phyloP scores from a whole-genome alignment of 2,329 filamentous ascomycete species.

The Pseudocercospora eumusae region DNA sequence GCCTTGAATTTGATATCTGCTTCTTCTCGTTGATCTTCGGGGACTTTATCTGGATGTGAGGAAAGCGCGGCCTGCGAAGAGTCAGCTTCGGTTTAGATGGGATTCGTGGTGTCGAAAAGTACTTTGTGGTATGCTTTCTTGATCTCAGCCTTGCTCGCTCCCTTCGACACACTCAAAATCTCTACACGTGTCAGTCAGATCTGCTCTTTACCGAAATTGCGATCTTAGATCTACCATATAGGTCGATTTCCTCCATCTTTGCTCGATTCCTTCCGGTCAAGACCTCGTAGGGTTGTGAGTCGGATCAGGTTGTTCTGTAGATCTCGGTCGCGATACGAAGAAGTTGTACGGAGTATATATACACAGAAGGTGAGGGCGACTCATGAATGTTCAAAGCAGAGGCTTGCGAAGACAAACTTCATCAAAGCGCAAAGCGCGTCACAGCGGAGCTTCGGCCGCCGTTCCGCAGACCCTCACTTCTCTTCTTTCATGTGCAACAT shows the following conservation, averaged over 20 bases:
- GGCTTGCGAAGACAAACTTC: background rate
- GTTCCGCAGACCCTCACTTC: background rate
- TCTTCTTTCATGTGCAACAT: constrained; percentile 9
- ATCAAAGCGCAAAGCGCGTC: constrained; percentile 14
- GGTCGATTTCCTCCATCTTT: constrained; percentile 53
- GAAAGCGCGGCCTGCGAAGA: constrained; percentile 57
- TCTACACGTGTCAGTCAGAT: constrained; percentile 56
- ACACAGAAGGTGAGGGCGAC: background rate
- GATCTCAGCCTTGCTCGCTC: constrained; percentile 75
- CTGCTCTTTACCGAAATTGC: background rate
- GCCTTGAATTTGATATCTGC: constrained; percentile 92
- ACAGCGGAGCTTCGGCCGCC: constrained; percentile 4
- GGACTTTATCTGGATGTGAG: constrained; percentile 94
- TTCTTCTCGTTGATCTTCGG: constrained; percentile 78
- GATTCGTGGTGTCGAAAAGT: constrained; percentile 8
- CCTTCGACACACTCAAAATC: constrained; percentile 73
- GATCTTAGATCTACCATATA: constrained; percentile 52
- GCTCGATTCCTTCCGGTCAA: background rate
- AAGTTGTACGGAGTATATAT: background rate
- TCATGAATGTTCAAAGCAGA: background rate
- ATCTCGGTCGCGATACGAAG: background rate
- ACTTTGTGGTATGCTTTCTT: constrained; percentile 98
- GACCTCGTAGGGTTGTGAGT: background rate
- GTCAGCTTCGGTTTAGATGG: constrained; percentile 2
- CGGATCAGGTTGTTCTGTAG: background rate